Percentiles rank a stretch among this genome's conserved stretches.
These are phyloP conservation scores for Aspergillus aculeatinus DNA, from an alignment of 2,329 filamentous ascomycete genomes.

Conservation along the genomic window DNA sequence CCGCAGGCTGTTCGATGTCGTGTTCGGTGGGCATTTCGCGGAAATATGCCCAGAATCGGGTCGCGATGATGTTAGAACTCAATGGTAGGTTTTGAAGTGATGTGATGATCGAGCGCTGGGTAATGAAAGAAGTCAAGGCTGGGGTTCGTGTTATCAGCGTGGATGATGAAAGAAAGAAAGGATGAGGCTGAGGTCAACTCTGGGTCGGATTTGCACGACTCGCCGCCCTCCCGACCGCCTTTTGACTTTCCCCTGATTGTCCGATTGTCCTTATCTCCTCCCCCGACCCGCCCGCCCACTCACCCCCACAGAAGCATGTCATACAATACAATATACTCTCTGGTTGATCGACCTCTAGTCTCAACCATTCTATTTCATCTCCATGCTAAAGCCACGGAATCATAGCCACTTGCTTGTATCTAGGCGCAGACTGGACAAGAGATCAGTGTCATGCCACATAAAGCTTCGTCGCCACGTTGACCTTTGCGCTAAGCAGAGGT, in stretches of 20 bases:
- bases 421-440: neutral
- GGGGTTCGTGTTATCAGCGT: neutral
- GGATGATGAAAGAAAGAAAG: neutral
- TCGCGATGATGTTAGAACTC: neutral
- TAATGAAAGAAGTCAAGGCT: neutral
- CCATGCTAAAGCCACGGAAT: neutral
- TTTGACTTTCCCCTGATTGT: neutral
- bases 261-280: neutral
- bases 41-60: neutral
- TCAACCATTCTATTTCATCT: neutral
- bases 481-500: neutral
- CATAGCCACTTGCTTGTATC: neutral
- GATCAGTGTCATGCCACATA: neutral
- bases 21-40: conserved; percentile 15
- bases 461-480: conserved; percentile 6
- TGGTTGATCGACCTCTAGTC: neutral
- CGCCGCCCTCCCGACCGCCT: conserved; percentile 6
- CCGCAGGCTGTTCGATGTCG: conserved; percentile 7
- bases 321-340: neutral
- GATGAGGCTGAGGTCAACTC: neutral
- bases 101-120: neutral
- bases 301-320: neutral
- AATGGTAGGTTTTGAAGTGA: neutral
- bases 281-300: neutral
- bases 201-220: neutral